Evolutionary conservation across 306 rosid genomes (phyloP), one percentile per base, ranked within the genome.

Genomic region (Lotus japonicus): DNA sequence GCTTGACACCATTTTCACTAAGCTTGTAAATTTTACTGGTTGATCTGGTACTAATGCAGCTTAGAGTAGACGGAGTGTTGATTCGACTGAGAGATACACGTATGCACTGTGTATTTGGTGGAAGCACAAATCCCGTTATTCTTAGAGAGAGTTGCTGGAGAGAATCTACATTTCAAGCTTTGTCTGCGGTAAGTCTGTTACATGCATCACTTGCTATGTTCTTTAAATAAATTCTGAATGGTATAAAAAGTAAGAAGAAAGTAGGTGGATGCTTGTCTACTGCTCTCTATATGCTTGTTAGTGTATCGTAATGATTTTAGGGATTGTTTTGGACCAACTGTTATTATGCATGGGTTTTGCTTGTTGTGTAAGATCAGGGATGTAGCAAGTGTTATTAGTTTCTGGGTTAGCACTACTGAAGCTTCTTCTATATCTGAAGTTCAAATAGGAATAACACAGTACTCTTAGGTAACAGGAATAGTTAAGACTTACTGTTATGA

Each of bases 111-210:
- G 58, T 86, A 69, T 94, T 88, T 81, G 84, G 78, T 71, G 85
- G 74, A 58, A 45, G 71, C 66, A 71, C 71, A 70, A 85, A 70
- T 78, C 88, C 96, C 12, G 73, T 76, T 64, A 63, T 94, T 69
- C 92, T 94, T 63, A 83, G 89, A 74, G 99, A 94, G 86, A 85
- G 76, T 70, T 90, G 96, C 88, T 94, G 96, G 97, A 90, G 96
- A 80, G 99, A 94, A 84, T 85, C 92, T 65, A 88, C 95, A 46
- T 86, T 94, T 79, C 84, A 88, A 77, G 82, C 84, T 70, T 72
- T 94, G 68, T 76, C 97, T 70, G 95, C 73, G 7, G 99, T 94
- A 79, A 84, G 99, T 81, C 77, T 67, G 53, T 54, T 46, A 48
- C 21, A 9, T 39, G 21, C 52, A 57, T 78, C 65, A 14, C 42